Percentiles rank a stretch among this genome's conserved stretches.
Conservation (phyloP, 208 protist species). For the Wallacemonas sp. region DNA sequence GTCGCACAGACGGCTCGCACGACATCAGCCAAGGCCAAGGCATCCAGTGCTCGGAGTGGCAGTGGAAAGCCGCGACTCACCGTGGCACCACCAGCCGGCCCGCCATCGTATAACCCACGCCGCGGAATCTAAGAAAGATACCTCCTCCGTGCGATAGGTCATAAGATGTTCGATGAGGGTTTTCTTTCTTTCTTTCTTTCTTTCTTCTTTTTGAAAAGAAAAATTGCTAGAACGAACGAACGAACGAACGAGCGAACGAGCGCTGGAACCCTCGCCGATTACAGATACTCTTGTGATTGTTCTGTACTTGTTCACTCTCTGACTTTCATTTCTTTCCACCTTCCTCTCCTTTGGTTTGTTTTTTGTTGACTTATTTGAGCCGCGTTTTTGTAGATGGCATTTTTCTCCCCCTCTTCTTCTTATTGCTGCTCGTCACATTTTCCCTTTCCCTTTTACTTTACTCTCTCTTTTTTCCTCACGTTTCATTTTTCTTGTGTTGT, state of each 20-base stretch:
- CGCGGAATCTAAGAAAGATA: not conserved
- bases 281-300: too few species aligned
- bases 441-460: not conserved
- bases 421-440: slow-evolving; percentile 5
- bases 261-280: too few species aligned
- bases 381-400: too few species aligned
- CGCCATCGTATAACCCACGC: slow-evolving; percentile 13
- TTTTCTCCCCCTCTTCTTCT: slow-evolving; percentile 13
- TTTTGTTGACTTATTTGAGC: too few species aligned
- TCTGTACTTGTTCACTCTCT: too few species aligned
- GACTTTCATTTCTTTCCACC: not conserved
- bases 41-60: not conserved
- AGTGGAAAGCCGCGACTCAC: slow-evolving; percentile 2
- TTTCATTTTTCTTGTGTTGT: slow-evolving; percentile 17
- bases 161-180: slow-evolving; percentile 3
- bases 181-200: slow-evolving; percentile 19
- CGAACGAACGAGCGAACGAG: too few species aligned
- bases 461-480: not conserved
- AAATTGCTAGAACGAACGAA: too few species aligned
- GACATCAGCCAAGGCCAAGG: slow-evolving; percentile 4
- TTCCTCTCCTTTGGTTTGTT: not conserved
- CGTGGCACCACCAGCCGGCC: slow-evolving; percentile 3
- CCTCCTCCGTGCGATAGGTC: too few species aligned
- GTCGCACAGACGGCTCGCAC: not conserved
- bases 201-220: not conserved